A percentile compares a stretch with the other conserved stretches of the same genome.
phyloP scores from a whole-genome alignment of 768 basidiomycete species.

The Rhodotorula diobovata region DNA sequence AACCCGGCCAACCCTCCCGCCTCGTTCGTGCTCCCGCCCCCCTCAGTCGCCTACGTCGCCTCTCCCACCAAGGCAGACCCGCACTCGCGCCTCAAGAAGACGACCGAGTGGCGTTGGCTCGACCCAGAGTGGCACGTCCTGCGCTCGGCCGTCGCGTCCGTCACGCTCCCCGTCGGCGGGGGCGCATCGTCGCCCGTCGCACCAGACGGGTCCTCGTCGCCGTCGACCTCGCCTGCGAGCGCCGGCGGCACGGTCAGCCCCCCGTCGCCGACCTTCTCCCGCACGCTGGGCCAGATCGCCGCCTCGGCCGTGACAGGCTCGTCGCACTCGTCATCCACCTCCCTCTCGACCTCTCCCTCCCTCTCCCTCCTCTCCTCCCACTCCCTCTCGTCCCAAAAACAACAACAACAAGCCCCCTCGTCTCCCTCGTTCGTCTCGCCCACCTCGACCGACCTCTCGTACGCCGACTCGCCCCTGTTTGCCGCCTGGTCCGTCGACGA shows the following conservation, averaged over 20 bases:
- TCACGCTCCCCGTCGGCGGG: conserved; percentile 5
- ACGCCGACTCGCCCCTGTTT: conserved; percentile 12
- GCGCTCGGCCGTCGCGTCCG: conserved; percentile 26
- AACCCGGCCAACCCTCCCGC: conserved; percentile 50
- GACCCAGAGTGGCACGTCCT: conserved; percentile 52
- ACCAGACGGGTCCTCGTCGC: background rate
- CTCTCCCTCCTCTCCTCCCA: background rate
- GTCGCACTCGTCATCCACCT: conserved; percentile 22
- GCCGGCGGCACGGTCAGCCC: no score
- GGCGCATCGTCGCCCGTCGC: background rate
- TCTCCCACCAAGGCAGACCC: conserved; percentile 45
- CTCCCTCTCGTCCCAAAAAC: no score
- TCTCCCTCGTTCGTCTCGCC: conserved; percentile 9
- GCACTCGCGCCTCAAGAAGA: conserved; percentile 44
- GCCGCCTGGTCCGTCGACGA: conserved; percentile 45
- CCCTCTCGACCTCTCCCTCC: background rate
- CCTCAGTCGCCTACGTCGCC: conserved; percentile 46
- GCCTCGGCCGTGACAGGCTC: background rate
- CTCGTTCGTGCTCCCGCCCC: conserved; percentile 48
- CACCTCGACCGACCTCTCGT: background rate
- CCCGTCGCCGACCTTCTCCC: conserved; percentile 5
- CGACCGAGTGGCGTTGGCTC: conserved; percentile 51
- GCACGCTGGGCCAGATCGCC: background rate
- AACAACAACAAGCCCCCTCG: background rate
- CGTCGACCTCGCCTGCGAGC: background rate